Evolutionary conservation across 441 rosid species (phyloP), one percentile per base, ranked within the genome.

Genomic region (Mallotus japonicus): DNA sequence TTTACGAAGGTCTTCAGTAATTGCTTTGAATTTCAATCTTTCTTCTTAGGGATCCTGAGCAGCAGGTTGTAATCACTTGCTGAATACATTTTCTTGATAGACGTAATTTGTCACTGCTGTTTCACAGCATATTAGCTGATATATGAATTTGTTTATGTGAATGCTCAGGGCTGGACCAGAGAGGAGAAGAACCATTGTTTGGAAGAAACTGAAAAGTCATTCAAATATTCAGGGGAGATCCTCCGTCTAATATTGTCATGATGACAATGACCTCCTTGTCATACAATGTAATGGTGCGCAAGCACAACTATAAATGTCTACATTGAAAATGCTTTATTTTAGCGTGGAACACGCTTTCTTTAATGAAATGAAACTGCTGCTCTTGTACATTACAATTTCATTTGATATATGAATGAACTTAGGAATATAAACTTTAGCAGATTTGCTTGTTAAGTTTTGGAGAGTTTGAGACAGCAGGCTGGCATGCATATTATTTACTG

Each of bases 161-260:
- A 76, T 20, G 6, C 49, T 40, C 86, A 89, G 94, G 81, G 85
- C 67, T 95, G 99, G 99, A 95, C 87, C 0, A 91, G 97, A 80
- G 95, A 90, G 67, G 95, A 92, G 80, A 95, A 95, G 89, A 77
- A 89, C 65, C 97, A 86, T 75, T 95, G 99, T 82, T 80, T 95
- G 87, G 98, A 90, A 78, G 99, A 95, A 86, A 95, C 98, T 0
- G 92, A 90, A 81, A 92, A 89, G 83, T 92, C 98, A 0, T 92
- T 95, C 85, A 90, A 90, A 82, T 72, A 85, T 82, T 92, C 97
- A 1, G 97, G 99, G 44, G 90, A 92, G 62, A 88, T 95, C 70
- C 97, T 95, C 65, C 93, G 97, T 67, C 82, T 89, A n/a, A 86
- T 95, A 79, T 71, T 92, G 79, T 85, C 89, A 6, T 92, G 86